These are phyloP conservation scores for Porcisia hertigi DNA, from an alignment of 208 protist genomes.

Conservation along the genomic window DNA sequence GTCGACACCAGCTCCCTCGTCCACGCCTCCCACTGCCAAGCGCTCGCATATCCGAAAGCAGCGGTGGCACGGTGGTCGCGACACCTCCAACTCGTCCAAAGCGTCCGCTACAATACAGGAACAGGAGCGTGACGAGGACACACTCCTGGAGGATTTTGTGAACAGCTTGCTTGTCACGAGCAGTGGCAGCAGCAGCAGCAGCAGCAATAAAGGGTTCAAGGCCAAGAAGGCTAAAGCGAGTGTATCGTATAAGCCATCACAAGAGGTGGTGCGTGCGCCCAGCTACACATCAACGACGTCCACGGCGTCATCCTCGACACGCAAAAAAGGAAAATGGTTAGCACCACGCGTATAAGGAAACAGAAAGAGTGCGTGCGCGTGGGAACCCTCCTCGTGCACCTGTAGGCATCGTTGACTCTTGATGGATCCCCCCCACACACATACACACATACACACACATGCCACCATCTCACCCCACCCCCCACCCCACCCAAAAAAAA, in stretches of 20 bases:
- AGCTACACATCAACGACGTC: background rate
- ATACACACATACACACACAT: background rate
- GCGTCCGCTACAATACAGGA: background rate
- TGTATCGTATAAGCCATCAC: background rate
- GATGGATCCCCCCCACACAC: background rate
- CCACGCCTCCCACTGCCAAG: background rate
- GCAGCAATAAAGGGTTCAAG: background rate
- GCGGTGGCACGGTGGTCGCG: background rate
- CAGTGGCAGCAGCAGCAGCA: background rate
- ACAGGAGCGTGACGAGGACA: slow-evolving; percentile 11
- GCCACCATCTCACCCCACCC: background rate
- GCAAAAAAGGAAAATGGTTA: background rate
- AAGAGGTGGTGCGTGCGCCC: background rate
- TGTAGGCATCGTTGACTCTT: background rate
- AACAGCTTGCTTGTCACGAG: slow-evolving; percentile 8
- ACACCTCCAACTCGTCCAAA: background rate
- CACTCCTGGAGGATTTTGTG: slow-evolving; percentile 22
- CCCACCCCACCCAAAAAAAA: too few species aligned
- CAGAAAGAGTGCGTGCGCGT: background rate
- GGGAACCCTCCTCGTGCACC: background rate
- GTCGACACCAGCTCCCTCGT: background rate
- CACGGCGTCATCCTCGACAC: background rate
- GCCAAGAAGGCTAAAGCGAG: background rate
- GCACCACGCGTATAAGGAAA: background rate
- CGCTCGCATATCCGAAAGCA: background rate